Base-by-base conservation (phyloP, 2,329 filamentous ascomycete genomes). In the Apiospora aurea region DNA sequence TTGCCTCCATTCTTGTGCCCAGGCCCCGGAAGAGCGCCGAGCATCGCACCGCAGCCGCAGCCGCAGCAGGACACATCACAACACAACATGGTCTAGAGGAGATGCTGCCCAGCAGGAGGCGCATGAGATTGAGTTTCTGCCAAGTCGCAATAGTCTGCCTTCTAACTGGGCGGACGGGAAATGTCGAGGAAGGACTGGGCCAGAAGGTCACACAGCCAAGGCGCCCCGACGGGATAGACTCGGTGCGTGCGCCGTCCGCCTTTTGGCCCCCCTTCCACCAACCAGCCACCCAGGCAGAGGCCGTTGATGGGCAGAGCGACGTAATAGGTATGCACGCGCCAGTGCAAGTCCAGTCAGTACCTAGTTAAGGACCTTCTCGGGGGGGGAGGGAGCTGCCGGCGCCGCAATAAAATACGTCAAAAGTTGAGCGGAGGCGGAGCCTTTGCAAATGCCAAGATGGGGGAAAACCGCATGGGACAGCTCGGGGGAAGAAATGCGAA, bases 321-420 rank as follows among this genome's bases (percentile, higher is more conserved):
- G 51, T 29, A 8, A 18, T 8, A 38, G 34, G 34, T 5, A 51
- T 57, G 51, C 16, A 61, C 53, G 53, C 53, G 53, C 29, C 53
- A 61, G 53, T 21, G 3, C 34, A 38, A 38, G 34, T 38, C 7
- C 53, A 38, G 53, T 61, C 38, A 41, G 38, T 41, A 43, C 41
- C 41, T 13, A 43, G 10, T 3, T 43, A 14, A 43, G 41, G 41
- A 43, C 41, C 41, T 43, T 43, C 41, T 43, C 8, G 34, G 18
- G 18, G 29, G 5, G 16, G 51, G 29, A 38, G 34, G 34, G 53
- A 18, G 8, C 57, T 34, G 29, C 57, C 34, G 34, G 21, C 34
- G 57, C 57, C 57, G 57, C 57, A 38, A 43, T 43, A 43, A 41
- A 64, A 64, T 41, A 64, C 34, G 57, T 18, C 57, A 64, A n/a